These are phyloP conservation scores for Pichia sp. DNA, from an alignment of 1,139 yeast genomes.

Conservation along the genomic window DNA sequence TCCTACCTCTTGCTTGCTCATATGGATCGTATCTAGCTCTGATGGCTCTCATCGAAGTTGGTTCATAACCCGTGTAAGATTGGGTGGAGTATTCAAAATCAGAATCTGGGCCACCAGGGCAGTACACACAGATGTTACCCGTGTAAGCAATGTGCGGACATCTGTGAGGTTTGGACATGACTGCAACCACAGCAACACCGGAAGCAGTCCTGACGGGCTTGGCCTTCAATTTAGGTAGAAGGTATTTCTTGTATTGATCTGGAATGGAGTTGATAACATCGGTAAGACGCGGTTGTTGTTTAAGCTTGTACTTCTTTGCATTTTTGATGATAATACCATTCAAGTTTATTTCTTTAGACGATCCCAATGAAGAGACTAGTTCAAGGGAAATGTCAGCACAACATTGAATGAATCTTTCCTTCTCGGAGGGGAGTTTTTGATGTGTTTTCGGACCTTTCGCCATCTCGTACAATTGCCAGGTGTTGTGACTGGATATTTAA, in stretches of 20 bases:
- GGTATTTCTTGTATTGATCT: constrained; percentile 86
- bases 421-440: constrained; percentile 71
- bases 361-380: constrained; percentile 60
- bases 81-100: constrained; percentile 98
- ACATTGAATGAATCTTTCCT: constrained; percentile 86
- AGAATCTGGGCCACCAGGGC: constrained; percentile 99
- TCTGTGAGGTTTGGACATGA: constrained; percentile 98
- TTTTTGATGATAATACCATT: constrained; percentile 82
- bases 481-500: too few species aligned
- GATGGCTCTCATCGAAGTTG: constrained; percentile 98
- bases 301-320: constrained; percentile 85
- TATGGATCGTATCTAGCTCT: constrained; percentile 97
- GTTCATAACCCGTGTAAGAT: constrained; percentile 97
- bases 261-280: constrained; percentile 95
- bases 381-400: constrained; percentile 91
- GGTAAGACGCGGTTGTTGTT: constrained; percentile 89
- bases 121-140: constrained; percentile 96
- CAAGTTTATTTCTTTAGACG: constrained; percentile 72
- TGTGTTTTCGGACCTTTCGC: constrained; percentile 31
- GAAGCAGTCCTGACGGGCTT: constrained; percentile 98
- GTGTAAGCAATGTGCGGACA: constrained; percentile 99
- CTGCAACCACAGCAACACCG: constrained; percentile 98
- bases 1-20: constrained; percentile 97
- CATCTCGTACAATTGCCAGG: constrained; percentile 10
- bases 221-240: constrained; percentile 90